Conservation (phyloP, 768 basidiomycete species). For the Calocybe gangraenosa region DNA sequence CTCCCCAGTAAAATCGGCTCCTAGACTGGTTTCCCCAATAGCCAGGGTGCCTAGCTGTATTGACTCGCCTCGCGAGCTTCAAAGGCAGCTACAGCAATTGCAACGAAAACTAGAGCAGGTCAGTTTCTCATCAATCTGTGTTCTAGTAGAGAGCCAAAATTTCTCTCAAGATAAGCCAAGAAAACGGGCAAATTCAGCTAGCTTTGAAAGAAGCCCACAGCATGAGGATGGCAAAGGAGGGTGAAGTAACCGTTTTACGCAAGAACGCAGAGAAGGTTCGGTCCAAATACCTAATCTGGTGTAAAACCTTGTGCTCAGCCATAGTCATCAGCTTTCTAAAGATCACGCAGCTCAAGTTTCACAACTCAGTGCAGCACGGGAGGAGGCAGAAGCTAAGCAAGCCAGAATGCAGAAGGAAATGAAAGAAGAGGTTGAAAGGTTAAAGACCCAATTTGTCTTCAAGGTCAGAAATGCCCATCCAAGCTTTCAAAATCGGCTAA, state of each 20-base stretch:
- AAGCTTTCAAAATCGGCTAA: background rate
- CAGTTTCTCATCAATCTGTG: conserved; percentile 2
- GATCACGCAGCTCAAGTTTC: conserved; percentile 55
- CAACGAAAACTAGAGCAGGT: conserved; percentile 48
- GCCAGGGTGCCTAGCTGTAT: background rate
- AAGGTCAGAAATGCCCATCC: conserved; percentile 38
- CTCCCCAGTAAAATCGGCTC: background rate
- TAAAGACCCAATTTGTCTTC: conserved; percentile 67
- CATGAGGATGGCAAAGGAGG: conserved; percentile 55
- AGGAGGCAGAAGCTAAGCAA: conserved; percentile 56
- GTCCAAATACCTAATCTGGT: background rate
- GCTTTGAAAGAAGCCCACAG: conserved; percentile 46
- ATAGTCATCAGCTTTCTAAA: conserved; percentile 41
- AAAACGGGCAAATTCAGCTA: conserved; percentile 42
- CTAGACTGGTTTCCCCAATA: background rate
- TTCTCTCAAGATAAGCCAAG: conserved; percentile 41
- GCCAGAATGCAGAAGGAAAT: conserved; percentile 53
- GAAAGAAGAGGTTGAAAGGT: conserved; percentile 64
- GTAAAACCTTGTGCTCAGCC: background rate
- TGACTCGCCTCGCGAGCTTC: conserved; percentile 9
- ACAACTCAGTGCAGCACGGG: conserved; percentile 55
- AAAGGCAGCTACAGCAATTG: conserved; percentile 24
- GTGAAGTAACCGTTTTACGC: conserved; percentile 66
- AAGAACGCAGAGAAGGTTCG: conserved; percentile 65
- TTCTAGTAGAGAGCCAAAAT: conserved; percentile 10